phyloP scores from a whole-genome alignment of 2,329 filamentous ascomycete genomes.

The Talaromyces sp. region DNA sequence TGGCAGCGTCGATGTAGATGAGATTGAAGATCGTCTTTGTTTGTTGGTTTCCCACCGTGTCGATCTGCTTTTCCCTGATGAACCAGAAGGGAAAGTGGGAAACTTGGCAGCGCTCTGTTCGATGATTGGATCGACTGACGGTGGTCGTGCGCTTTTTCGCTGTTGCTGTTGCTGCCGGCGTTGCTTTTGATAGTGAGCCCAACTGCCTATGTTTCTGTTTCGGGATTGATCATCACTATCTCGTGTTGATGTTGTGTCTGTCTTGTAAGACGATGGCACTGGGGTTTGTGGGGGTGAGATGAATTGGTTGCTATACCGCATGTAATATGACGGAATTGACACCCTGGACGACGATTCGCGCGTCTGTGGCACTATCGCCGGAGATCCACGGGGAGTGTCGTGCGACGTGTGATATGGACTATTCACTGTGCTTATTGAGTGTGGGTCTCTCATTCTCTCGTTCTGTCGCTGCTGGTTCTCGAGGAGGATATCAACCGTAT shows the following conservation, averaged over 20 bases:
- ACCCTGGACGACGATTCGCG: constrained; percentile 1
- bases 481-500: not conserved
- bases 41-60: not conserved
- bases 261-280: not conserved
- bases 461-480: not conserved
- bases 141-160: not conserved
- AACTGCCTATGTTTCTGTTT: not conserved
- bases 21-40: not conserved
- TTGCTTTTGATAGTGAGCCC: not conserved
- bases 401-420: not conserved
- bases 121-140: not conserved
- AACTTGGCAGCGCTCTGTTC: not conserved
- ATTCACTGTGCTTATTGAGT: not conserved
- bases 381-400: not conserved
- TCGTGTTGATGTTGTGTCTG: not conserved
- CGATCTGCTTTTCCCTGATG: not conserved
- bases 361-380: not conserved
- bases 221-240: not conserved
- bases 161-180: not conserved
- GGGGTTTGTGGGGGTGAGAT: not conserved
- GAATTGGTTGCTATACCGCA: constrained; percentile 3
- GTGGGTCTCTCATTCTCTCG: not conserved
- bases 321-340: constrained; percentile 3
- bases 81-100: not conserved
- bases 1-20: constrained; percentile 5